Base-by-base conservation (phyloP, 2,329 filamentous ascomycete species). In the Epichloe coenophiala region DNA sequence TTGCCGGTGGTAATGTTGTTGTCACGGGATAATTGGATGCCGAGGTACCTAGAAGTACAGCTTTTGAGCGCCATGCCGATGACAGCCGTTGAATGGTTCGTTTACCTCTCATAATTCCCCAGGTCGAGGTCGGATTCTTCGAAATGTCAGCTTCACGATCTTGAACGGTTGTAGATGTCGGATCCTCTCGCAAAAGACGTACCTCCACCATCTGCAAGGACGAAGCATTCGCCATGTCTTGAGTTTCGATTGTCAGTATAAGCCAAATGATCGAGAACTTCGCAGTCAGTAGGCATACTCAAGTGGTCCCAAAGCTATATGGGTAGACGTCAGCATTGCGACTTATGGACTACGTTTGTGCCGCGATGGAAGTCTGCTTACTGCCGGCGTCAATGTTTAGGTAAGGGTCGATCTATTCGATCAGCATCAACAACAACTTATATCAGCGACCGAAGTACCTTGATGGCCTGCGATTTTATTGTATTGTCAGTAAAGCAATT, bases 1-100 rank as follows among this genome's bases (percentile, higher is more conserved):
- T 97, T 96, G 63, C 93, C 93, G 5, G 91, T 95, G 3, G 93
- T 98, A 68, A 98, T 95, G 69, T 97, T 97, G 73, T 91, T 88
- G 59, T 95, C 89, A 54, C 83, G 76, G 8, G 81, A 88, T 54
- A 97, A 76, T 50, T 83, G 86, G 57, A 91, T 83, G 61, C 84
- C 83, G 50, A 95, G 81, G 64, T 95, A 95, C 37, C 68, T 64
- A 45, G 35, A 21, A 27, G 21, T 15, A 43, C 17, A 31, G 50
- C 17, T 19, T 19, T 44, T 45, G 45, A 48, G 37, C 11, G n/a
- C n/a, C 38, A 13, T 19, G n/a, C 7, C 27, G 46, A 31, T 15
- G 45, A 5, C 9, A 9, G 45, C 9, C 37, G 21, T 27, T 36
- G 7, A 17, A 42, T 39, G 31, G 35, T 49, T 19, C 15, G 45